A percentile compares a stretch with the other conserved stretches of the same genome.
These are phyloP conservation scores for Leptomonas pyrrhocoris DNA, from an alignment of 208 protist genomes.

Conservation along the genomic window DNA sequence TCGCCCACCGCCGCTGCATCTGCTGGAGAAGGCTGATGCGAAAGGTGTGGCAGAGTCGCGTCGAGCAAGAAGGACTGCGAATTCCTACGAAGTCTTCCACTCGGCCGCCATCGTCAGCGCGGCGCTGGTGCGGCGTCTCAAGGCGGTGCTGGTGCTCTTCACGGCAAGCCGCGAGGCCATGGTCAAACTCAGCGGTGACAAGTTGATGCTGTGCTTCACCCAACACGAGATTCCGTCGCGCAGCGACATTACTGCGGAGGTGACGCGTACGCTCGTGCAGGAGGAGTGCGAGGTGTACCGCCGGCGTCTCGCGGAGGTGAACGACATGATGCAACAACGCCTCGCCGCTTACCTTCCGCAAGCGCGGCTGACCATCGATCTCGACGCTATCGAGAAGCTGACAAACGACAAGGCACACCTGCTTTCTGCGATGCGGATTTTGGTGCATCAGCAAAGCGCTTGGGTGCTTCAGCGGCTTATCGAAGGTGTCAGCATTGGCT, in stretches of 20 bases:
- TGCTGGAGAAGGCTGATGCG: neutral
- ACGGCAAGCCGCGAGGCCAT: constrained; percentile 48
- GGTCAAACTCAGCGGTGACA: constrained; percentile 53
- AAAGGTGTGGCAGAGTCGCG: neutral
- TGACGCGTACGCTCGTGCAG: constrained; percentile 44
- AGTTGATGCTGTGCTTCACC: constrained; percentile 80
- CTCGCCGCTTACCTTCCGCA: constrained; percentile 57
- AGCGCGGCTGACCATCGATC: constrained; percentile 53
- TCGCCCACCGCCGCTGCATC: neutral
- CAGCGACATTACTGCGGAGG: constrained; percentile 49
- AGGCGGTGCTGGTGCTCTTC: constrained; percentile 69
- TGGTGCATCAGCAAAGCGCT: constrained; percentile 62
- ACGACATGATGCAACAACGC: constrained; percentile 46
- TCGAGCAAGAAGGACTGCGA: neutral
- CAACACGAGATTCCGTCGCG: constrained; percentile 34
- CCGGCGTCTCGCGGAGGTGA: constrained; percentile 43
- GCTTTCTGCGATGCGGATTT: constrained; percentile 63
- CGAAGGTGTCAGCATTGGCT: constrained; percentile 72
- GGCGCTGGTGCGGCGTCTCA: constrained; percentile 43
- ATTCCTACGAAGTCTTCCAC: constrained; percentile 44
- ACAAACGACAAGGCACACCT: constrained; percentile 48
- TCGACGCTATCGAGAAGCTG: constrained; percentile 35
- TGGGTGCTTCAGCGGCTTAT: constrained; percentile 79
- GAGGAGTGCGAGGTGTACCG: constrained; percentile 52
- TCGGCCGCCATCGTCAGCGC: constrained; percentile 58